Base-by-base conservation (phyloP, 2,329 filamentous ascomycete species). In the Macrophomina pseudophaseolina region DNA sequence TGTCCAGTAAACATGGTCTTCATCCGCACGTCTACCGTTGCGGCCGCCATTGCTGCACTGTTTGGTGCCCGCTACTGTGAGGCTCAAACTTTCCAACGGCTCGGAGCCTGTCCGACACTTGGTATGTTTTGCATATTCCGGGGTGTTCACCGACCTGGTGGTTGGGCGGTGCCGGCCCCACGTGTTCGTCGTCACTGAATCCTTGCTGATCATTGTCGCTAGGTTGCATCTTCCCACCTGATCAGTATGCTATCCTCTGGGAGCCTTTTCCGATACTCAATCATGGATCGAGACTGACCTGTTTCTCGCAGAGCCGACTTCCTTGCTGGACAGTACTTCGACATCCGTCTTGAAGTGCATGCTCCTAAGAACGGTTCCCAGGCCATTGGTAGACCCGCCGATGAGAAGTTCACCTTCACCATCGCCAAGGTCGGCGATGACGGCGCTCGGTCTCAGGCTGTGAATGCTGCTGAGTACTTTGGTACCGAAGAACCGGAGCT, bases 321-420 rank as follows among this genome's bases (percentile, higher is more conserved):
- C 80, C 85, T 96, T 1, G 89, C 92, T 5, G 92, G 92, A 12
- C 92, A 95, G 80, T 90, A 87, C 76, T 95, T 95, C 74, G 92
- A 95, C 75, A 89, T 96, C 69, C 89, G 92, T 68, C 86, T 94
- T 68, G 92, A 95, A 77, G 87, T 95, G 35, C 91, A 94, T 75
- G 91, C 91, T 9, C 91, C 91, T 2, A n/a, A 38, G 28, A 95
- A 95, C 78, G 92, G 92, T 70, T 91, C 90, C 44, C 91, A 95
- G 78, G 89, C 89, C n/a, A 91, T 88, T 68, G 86, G 88, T 71
- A 79, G 86, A 66, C 87, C 87, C 67, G 88, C 91, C 14, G 91
- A 95, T 75, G 85, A 90, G 74, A 84, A 87, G 62, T 95, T 96
- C 82, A 90, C 87, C 51, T 89, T 92, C 73, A 91, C 88, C 65